Evolutionary conservation across 768 basidiomycete genomes (phyloP).

Genomic region (Boletellus ananiceps): DNA sequence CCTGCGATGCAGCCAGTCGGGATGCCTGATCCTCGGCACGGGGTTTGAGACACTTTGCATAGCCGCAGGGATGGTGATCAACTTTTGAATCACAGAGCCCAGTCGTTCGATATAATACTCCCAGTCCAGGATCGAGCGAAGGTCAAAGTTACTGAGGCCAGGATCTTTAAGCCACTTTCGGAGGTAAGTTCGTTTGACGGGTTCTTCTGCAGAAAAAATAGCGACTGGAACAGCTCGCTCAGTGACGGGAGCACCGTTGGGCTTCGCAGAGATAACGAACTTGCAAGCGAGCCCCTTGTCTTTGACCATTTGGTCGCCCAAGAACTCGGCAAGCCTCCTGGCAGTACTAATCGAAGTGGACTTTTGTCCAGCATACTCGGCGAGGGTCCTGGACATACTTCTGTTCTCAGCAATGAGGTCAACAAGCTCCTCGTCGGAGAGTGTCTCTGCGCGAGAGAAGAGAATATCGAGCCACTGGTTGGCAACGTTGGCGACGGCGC

Average conservation of each 20-base stretch:
- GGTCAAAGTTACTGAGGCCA: constrained; percentile 78
- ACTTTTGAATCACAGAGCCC: constrained; percentile 96
- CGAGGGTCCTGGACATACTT: constrained; percentile 94
- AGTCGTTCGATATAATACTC: constrained; percentile 96
- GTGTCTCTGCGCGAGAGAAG: constrained; percentile 76
- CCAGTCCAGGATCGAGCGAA: constrained; percentile 96
- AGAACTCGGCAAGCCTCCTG: constrained; percentile 88
- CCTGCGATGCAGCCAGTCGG: constrained; percentile 93
- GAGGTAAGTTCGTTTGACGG: constrained; percentile 83
- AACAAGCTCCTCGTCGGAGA: constrained; percentile 89
- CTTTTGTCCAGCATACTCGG: constrained; percentile 95
- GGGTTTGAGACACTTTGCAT: constrained; percentile 97
- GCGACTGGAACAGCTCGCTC: constrained; percentile 96
- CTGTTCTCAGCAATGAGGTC: constrained; percentile 98
- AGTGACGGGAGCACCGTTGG: constrained; percentile 90
- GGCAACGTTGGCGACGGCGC: constrained; percentile 87
- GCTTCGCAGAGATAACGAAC: constrained; percentile 96
- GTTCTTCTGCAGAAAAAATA: constrained; percentile 94
- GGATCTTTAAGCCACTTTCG: constrained; percentile 97
- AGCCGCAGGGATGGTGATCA: constrained; percentile 98
- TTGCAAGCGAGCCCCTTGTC: constrained; percentile 99
- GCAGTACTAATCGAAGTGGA: constrained; percentile 98
- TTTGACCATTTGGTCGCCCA: constrained; percentile 98
- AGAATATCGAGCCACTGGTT: constrained; percentile 97
- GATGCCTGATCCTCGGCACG: constrained; percentile 91